Conservation (phyloP, 495 filamentous ascomycete genomes). For the Rhizodiscina lignyota region DNA sequence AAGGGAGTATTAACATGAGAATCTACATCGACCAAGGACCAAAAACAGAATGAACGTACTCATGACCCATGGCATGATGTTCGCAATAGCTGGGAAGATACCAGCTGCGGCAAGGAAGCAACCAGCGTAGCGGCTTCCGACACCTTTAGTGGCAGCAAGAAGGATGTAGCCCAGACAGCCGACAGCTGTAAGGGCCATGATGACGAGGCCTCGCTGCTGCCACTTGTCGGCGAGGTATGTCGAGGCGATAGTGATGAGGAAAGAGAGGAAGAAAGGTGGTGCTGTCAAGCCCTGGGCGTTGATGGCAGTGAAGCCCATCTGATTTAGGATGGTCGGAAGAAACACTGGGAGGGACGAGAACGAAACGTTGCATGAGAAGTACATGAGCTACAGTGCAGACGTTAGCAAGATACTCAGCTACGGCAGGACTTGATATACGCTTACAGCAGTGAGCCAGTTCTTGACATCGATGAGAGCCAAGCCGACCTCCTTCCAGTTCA, state of each 20-base stretch:
- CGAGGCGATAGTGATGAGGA: conserved; percentile 47
- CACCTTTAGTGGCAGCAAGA: conserved; percentile 6
- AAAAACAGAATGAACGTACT: not conserved
- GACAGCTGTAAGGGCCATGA: conserved; percentile 43
- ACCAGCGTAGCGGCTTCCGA: conserved; percentile 17
- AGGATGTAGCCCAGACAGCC: conserved; percentile 54
- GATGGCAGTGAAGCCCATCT: conserved; percentile 61
- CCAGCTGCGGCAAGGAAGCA: conserved; percentile 17
- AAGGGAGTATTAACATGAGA: too few species aligned
- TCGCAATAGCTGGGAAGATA: conserved; percentile 19
- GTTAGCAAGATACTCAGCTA: too few species aligned
- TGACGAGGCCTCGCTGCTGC: conserved; percentile 52
- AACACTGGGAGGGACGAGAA: conserved; percentile 82
- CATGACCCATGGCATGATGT: conserved; percentile 13
- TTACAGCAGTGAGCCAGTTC: conserved; percentile 36
- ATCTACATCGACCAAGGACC: not conserved
- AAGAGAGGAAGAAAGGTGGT: conserved; percentile 66
- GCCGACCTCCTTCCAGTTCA: conserved; percentile 43
- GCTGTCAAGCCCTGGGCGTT: conserved; percentile 68
- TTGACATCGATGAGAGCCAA: conserved; percentile 42
- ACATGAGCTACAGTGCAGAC: conserved; percentile 40
- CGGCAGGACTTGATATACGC: conserved; percentile 7
- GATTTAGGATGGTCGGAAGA: conserved; percentile 59
- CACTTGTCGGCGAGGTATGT: conserved; percentile 59
- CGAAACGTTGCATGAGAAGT: conserved; percentile 44